Conservation (phyloP, 2,329 filamentous ascomycete species). For the Stenocarpella maydis region DNA sequence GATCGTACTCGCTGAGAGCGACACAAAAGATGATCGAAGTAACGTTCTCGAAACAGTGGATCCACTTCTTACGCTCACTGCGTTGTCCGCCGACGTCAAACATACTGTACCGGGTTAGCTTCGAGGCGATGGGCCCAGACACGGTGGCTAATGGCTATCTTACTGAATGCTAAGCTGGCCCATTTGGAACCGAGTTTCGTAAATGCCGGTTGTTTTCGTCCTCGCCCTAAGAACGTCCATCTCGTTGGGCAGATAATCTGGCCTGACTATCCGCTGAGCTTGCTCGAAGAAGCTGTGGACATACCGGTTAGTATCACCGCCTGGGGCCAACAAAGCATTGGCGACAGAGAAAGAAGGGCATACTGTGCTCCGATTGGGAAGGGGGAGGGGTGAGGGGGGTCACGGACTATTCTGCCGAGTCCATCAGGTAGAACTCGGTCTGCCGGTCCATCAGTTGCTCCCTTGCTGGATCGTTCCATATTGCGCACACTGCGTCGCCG, state of each 20-base stretch:
- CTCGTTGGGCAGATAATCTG: conserved; percentile 90
- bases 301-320: background rate
- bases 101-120: conserved; percentile 72
- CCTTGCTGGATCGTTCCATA: conserved; percentile 91
- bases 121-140: conserved; percentile 16
- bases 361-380: no score
- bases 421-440: conserved; percentile 99
- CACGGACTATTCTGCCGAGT: conserved; percentile 95
- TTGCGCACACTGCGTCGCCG: conserved; percentile 80
- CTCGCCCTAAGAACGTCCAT: conserved; percentile 93
- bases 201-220: conserved; percentile 99
- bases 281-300: conserved; percentile 91
- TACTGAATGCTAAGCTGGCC: conserved; percentile 98
- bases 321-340: background rate
- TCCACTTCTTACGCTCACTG: conserved; percentile 99
- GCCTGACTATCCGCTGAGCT: conserved; percentile 81
- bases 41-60: conserved; percentile 99
- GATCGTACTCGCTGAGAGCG: conserved; percentile 96
- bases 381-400: background rate
- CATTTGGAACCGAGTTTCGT: conserved; percentile 99
- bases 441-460: conserved; percentile 88
- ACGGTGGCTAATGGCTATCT: conserved; percentile 47
- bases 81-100: conserved; percentile 98
- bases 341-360: background rate
- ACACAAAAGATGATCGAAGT: conserved; percentile 99